Conservation (phyloP, 306 rosid species). For the Mucuna pruriens region DNA sequence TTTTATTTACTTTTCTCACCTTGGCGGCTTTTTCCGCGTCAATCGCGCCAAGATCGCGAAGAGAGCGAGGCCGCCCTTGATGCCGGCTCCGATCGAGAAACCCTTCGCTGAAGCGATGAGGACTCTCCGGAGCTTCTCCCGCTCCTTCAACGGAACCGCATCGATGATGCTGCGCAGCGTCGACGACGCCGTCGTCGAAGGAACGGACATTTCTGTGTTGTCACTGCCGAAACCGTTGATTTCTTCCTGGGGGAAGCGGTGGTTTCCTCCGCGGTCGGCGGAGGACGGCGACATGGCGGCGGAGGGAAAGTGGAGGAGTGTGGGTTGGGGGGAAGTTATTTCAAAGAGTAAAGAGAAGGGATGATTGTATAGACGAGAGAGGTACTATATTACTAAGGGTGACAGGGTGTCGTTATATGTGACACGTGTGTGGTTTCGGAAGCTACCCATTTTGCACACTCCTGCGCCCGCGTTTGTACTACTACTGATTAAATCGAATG, state of each 20-base stretch:
- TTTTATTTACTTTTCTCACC: constrained; percentile 31
- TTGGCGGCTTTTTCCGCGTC: constrained; percentile 62
- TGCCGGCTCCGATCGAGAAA: constrained; percentile 91
- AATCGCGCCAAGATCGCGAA: constrained; percentile 82
- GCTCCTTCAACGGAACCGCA: constrained; percentile 51
- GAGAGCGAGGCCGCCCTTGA: constrained; percentile 93
- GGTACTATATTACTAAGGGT: too few species aligned
- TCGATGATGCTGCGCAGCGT: constrained; percentile 26
- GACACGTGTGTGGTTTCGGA: constrained; percentile 17
- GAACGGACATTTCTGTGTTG: constrained; percentile 33
- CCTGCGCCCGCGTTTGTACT: too few species aligned
- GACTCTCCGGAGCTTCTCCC: constrained; percentile 68
- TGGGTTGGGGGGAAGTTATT: constrained; percentile 27
- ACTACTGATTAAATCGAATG: too few species aligned
- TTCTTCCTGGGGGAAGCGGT: background rate
- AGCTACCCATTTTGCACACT: background rate
- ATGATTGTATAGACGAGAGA: too few species aligned
- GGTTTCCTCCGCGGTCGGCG: constrained; percentile 35
- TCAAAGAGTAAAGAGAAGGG: constrained; percentile 17
- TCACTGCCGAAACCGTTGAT: constrained; percentile 34
- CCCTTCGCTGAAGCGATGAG: constrained; percentile 81
- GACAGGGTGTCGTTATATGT: background rate
- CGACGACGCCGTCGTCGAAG: constrained; percentile 41
- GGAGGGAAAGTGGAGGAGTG: background rate
- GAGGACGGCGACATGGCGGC: constrained; percentile 61